phyloP scores from a whole-genome alignment of 2,329 filamentous ascomycete genomes.

The Sarocladium strictum region DNA sequence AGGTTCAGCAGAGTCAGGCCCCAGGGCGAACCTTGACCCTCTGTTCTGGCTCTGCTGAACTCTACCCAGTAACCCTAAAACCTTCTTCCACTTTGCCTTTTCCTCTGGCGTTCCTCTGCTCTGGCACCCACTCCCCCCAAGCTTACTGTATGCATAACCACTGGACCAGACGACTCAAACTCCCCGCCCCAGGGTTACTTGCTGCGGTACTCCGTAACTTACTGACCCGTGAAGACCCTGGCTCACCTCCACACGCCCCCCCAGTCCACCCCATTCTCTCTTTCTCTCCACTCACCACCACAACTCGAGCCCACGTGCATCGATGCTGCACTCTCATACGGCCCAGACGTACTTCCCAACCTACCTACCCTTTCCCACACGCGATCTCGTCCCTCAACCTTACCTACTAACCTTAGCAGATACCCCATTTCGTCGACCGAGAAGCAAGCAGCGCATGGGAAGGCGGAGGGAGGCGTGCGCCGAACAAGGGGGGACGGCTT shows the following conservation, averaged over 20 bases:
- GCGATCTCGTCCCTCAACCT: not conserved
- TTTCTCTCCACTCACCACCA: not conserved
- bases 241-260: no score
- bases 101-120: not conserved
- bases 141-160: constrained; percentile 1
- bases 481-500: no score
- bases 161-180: no score
- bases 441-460: no score
- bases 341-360: not conserved
- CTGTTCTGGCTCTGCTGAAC: no score
- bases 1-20: no score
- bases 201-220: no score
- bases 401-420: not conserved
- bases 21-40: no score
- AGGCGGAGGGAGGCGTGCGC: no score
- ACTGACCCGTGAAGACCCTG: no score
- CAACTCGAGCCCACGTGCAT: constrained; percentile 1
- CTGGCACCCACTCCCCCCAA: not conserved
- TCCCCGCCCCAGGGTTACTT: not conserved
- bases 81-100: not conserved
- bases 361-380: not conserved
- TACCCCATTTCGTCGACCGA: constrained; percentile 1
- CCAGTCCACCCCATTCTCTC: not conserved
- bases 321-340: not conserved
- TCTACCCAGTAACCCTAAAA: not conserved